Evolutionary conservation across 225 moss, liverwort and hornwort genomes (phyloP), one percentile per base, ranked within the genome.

Genomic region (Rhytidiadelphus loreus): DNA sequence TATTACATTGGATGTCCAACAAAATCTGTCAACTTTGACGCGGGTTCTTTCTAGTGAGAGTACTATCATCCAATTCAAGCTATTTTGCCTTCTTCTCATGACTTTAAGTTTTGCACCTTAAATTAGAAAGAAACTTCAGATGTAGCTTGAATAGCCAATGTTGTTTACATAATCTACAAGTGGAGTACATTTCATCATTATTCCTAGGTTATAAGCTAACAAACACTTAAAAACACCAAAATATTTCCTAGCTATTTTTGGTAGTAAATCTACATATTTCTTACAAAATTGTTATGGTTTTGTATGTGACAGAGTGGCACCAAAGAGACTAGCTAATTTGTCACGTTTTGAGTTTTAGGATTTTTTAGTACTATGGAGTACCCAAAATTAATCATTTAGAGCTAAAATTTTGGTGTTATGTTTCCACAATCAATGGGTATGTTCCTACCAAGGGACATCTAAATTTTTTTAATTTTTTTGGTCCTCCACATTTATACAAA

Each of bases 261-360:
- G 7, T 3, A 69, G 0, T 0, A 39, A 0, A 13, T 24, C 24
- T 39, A 69, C 39, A 24, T 13, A 0, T 69, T 69, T 69, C 13
- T 24, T 13, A 69, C 7, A 3, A 69, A 22, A 23, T 39, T 2
- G 0, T 39, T 39, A 13, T 8, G 13, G 4, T 24, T 39, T 24
- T 1, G 0, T 24, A 1, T 13, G 3, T 69, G 8, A 5, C 39
- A 69, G 23, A 39, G 23, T 22, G 4, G 4, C 22, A 22, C 12
- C 2, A 22, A n/a, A 69, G 23, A 69, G 7, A 13, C 9, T 64
- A 17, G 2, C n/a, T n/a, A n/a, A n/a, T n/a, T n/a, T n/a, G n/a
- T n/a, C n/a, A n/a, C n/a, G n/a, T n/a, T n/a, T n/a, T n/a, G n/a
- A n/a, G n/a, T n/a, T n/a, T n/a, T n/a, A n/a, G n/a, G n/a, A n/a